Percentiles rank a stretch among this genome's conserved stretches.
Conservation (phyloP, 2,329 filamentous ascomycete genomes). For the Penicillium thymicola region DNA sequence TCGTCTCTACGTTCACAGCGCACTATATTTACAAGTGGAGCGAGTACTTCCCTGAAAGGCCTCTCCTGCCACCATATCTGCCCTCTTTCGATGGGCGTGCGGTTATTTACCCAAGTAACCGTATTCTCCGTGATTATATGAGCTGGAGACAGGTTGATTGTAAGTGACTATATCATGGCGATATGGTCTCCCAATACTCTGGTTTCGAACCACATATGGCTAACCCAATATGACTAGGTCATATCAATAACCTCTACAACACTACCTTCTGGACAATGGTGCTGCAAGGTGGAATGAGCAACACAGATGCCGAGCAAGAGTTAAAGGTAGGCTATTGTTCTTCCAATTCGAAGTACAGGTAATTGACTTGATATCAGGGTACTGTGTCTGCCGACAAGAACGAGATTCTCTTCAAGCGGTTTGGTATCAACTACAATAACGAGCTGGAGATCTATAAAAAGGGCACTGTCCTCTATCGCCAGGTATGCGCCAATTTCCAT, state of each 20-base stretch:
- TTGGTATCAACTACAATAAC: constrained; percentile 96
- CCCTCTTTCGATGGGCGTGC: constrained; percentile 92
- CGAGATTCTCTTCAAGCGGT: constrained; percentile 85
- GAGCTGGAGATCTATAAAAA: constrained; percentile 91
- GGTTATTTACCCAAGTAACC: constrained; percentile 79
- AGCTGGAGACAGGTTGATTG: constrained; percentile 97
- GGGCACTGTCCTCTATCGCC: constrained; percentile 83
- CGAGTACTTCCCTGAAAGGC: constrained; percentile 67
- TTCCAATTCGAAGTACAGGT: neutral
- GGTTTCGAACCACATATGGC: neutral
- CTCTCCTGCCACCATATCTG: constrained; percentile 64
- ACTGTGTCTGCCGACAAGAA: constrained; percentile 87
- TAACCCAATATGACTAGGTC: constrained; percentile 53
- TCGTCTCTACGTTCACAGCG: constrained; percentile 89
- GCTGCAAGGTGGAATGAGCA: constrained; percentile 69
- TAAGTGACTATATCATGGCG: constrained; percentile 44
- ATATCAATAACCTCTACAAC: constrained; percentile 98
- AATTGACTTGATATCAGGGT: constrained; percentile 53
- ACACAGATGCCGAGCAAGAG: constrained; percentile 74
- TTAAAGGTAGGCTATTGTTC: constrained; percentile 58
- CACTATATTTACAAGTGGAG: constrained; percentile 84
- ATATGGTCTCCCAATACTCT: neutral
- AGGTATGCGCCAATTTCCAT: constrained; percentile 49
- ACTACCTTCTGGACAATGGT: constrained; percentile 94
- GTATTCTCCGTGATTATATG: constrained; percentile 88